A percentile compares a stretch with the other conserved stretches of the same genome.
Evolutionary conservation across 2,329 filamentous ascomycete genomes (phyloP).

Genomic region (Mariannaea sp.): DNA sequence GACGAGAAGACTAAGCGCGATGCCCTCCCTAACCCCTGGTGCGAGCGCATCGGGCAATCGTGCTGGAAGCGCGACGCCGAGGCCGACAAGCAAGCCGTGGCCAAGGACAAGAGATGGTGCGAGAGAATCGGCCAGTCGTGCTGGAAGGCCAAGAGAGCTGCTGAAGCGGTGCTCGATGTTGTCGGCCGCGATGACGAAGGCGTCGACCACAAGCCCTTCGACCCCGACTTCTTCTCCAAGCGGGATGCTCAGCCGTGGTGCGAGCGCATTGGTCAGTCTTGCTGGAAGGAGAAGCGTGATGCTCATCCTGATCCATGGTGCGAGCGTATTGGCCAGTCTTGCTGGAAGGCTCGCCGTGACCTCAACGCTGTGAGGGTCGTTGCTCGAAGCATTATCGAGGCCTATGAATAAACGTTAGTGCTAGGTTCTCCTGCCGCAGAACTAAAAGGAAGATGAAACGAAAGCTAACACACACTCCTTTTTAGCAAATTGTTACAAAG

Average conservation of each 20-base stretch:
- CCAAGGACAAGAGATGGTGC: constrained; percentile 38
- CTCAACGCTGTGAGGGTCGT: constrained; percentile 35
- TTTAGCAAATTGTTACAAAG: no score
- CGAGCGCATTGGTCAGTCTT: constrained; percentile 38
- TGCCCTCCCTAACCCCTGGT: constrained; percentile 40
- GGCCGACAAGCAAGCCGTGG: constrained; percentile 45
- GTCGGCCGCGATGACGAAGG: constrained; percentile 24
- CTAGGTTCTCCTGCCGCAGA: no score
- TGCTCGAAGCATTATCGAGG: constrained; percentile 37
- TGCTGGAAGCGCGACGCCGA: constrained; percentile 46
- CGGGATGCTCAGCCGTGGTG: constrained; percentile 39
- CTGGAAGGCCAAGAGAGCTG: constrained; percentile 45
- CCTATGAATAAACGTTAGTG: constrained; percentile 32
- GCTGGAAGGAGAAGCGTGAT: constrained; percentile 43
- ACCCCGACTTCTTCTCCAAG: constrained; percentile 43
- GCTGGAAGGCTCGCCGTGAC: constrained; percentile 48
- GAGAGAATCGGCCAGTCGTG: constrained; percentile 40
- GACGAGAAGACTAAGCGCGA: constrained; percentile 29
- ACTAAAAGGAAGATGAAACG: no score
- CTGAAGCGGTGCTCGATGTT: constrained; percentile 38
- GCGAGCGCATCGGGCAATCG: constrained; percentile 44
- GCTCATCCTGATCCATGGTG: constrained; percentile 36
- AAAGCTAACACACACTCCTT: no score
- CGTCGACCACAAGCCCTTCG: constrained; percentile 39
- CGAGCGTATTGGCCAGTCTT: constrained; percentile 39